A percentile compares a stretch with the other conserved stretches of the same genome.
These are phyloP conservation scores for Aspergillus sojae DNA, from an alignment of 2,329 filamentous ascomycete genomes.

Conservation along the genomic window DNA sequence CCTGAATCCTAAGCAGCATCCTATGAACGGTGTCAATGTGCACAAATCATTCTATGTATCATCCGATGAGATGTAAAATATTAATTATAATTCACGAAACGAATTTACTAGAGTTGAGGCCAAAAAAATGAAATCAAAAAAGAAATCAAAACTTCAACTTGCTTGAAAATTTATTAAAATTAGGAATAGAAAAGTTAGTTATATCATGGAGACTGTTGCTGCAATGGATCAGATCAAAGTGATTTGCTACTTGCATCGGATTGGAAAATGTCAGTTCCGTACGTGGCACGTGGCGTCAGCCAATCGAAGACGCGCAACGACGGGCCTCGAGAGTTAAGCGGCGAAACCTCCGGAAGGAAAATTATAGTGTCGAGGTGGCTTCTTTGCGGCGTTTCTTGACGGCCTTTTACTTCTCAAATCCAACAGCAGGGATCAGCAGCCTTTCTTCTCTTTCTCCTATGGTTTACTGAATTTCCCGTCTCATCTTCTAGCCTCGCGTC, in stretches of 20 bases:
- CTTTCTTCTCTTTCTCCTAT: conserved; percentile 25
- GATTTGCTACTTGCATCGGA: neutral
- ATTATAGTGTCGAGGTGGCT: conserved; percentile 32
- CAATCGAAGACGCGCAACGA: conserved; percentile 20
- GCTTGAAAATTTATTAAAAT: neutral
- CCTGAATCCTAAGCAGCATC: conserved; percentile 30
- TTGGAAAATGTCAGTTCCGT: conserved; percentile 23
- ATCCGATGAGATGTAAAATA: conserved; percentile 23
- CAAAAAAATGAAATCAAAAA: neutral
- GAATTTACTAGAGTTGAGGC: neutral
- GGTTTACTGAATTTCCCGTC: conserved; percentile 22
- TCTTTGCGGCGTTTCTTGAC: conserved; percentile 19
- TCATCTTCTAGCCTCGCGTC: conserved; percentile 17
- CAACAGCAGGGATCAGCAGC: neutral
- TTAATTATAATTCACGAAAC: neutral
- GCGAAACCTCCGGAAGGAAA: conserved; percentile 27
- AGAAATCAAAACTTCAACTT: neutral
- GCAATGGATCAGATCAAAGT: neutral
- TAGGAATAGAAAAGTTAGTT: neutral
- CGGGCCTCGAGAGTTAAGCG: conserved; percentile 20
- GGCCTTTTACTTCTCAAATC: neutral
- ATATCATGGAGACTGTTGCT: too few species aligned
- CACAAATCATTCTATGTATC: conserved; percentile 39
- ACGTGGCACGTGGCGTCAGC: conserved; percentile 21
- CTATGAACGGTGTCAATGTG: conserved; percentile 35